A percentile compares a stretch with the other conserved stretches of the same genome.
Evolutionary conservation across 2,329 filamentous ascomycete species (phyloP).

Genomic region (Penicillium sp.): DNA sequence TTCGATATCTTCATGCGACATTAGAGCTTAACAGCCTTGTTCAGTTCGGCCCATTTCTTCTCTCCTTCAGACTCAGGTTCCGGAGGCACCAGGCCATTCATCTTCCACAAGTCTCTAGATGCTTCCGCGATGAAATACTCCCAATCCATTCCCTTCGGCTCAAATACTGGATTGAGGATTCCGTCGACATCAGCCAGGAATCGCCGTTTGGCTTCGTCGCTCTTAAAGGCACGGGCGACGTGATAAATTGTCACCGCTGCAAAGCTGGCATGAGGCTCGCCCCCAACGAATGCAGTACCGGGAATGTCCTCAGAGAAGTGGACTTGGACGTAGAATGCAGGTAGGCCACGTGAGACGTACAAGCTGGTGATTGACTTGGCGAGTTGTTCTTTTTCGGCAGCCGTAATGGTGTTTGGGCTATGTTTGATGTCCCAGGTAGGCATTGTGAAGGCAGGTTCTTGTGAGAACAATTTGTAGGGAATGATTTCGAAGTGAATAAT

Average conservation of each 20-base stretch:
- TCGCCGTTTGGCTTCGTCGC: not conserved
- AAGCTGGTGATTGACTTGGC: conserved; percentile 4
- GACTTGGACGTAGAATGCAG: not conserved
- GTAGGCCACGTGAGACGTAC: not conserved
- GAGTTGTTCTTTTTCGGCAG: conserved; percentile 1
- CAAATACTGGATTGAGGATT: conserved; percentile 1
- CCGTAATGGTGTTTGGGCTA: conserved; percentile 1
- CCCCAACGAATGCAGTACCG: not conserved
- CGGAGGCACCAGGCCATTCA: conserved; percentile 7
- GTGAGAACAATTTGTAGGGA: no score
- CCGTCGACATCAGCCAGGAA: not conserved
- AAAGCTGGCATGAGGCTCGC: not conserved
- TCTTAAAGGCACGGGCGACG: conserved; percentile 4
- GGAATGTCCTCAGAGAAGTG: not conserved
- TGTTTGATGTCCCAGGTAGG: not conserved
- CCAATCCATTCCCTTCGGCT: conserved; percentile 8
- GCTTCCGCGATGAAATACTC: conserved; percentile 9
- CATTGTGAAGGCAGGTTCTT: not conserved
- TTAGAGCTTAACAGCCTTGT: conserved; percentile 1
- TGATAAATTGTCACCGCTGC: conserved; percentile 4
- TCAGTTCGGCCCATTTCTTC: not conserved
- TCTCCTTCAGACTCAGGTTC: not conserved
- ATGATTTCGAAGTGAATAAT: not conserved
- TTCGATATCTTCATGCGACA: not conserved
- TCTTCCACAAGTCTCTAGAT: conserved; percentile 8